These are phyloP conservation scores for Erodium trifolium DNA, from an alignment of 441 rosid genomes.

Conservation along the genomic window DNA sequence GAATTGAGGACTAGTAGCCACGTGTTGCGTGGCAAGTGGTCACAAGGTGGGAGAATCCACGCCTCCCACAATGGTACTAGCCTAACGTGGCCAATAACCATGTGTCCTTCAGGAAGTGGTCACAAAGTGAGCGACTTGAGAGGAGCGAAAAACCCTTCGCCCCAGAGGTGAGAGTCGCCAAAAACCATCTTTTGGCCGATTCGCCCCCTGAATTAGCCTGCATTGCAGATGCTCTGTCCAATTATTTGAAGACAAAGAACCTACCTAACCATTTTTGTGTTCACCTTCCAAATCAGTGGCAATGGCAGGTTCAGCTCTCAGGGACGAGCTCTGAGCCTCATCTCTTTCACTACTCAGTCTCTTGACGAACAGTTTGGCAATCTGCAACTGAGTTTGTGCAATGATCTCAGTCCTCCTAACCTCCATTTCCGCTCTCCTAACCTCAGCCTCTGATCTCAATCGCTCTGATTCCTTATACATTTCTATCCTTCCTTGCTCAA, in stretches of 20 bases:
- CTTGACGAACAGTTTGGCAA: slow-evolving; percentile 3
- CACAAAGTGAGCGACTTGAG: too few relatives aligned
- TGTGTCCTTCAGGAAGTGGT: too few relatives aligned
- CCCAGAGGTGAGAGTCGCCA: too few relatives aligned
- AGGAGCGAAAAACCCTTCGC: too few relatives aligned
- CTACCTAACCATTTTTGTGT: slow-evolving; percentile 6
- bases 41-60: too few relatives aligned
- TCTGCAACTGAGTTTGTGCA: slow-evolving; percentile 5
- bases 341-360: neutral
- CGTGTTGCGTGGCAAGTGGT: too few relatives aligned
- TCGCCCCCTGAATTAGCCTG: too few relatives aligned
- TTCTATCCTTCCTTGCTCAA: neutral
- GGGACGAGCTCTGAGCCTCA: neutral
- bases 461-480: slow-evolving; percentile 8
- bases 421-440: slow-evolving; percentile 3
- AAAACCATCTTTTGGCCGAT: too few relatives aligned
- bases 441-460: slow-evolving; percentile 4
- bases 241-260: neutral
- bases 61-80: too few relatives aligned
- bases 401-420: slow-evolving; percentile 9
- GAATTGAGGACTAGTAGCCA: too few relatives aligned
- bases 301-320: neutral
- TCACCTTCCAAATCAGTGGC: neutral
- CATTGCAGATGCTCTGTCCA: too few relatives aligned
- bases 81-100: too few relatives aligned